phyloP scores from a whole-genome alignment of 192 early-diverging fungal species.

The Phlyctochytrium bullatum region DNA sequence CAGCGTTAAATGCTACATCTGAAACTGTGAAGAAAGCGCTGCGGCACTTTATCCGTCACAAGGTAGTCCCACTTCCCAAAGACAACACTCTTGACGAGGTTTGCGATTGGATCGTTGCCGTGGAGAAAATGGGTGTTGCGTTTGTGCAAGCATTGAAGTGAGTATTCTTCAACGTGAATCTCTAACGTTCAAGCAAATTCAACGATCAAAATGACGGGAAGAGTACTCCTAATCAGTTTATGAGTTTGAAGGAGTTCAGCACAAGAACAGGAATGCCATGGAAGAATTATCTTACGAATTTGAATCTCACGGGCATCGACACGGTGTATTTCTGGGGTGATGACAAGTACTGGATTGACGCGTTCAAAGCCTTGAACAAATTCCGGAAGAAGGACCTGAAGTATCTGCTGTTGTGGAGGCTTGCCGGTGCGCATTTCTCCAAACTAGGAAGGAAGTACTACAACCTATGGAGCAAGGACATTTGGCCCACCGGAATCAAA shows the following conservation, averaged over 20 bases:
- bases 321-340: constrained; percentile 37
- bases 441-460: constrained; percentile 36
- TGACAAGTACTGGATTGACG: constrained; percentile 25
- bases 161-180: background rate
- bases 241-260: constrained; percentile 27
- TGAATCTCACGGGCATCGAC: constrained; percentile 25
- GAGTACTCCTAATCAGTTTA: constrained; percentile 18
- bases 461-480: constrained; percentile 29
- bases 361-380: constrained; percentile 8
- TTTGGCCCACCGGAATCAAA: background rate
- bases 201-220: background rate
- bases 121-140: constrained; percentile 19
- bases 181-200: background rate
- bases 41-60: constrained; percentile 13
- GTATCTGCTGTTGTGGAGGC: constrained; percentile 40
- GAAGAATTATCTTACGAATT: constrained; percentile 16
- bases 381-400: constrained; percentile 17
- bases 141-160: constrained; percentile 31
- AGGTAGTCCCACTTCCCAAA: constrained; percentile 15
- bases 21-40: constrained; percentile 27
- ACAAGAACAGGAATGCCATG: constrained; percentile 27
- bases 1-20: constrained; percentile 23
- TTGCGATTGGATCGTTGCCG: constrained; percentile 13
- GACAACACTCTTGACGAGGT: constrained; percentile 11
- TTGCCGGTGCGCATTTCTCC: constrained; percentile 37